phyloP scores from a whole-genome alignment of 2,329 filamentous ascomycete species.

The Fusarium beomiforme region DNA sequence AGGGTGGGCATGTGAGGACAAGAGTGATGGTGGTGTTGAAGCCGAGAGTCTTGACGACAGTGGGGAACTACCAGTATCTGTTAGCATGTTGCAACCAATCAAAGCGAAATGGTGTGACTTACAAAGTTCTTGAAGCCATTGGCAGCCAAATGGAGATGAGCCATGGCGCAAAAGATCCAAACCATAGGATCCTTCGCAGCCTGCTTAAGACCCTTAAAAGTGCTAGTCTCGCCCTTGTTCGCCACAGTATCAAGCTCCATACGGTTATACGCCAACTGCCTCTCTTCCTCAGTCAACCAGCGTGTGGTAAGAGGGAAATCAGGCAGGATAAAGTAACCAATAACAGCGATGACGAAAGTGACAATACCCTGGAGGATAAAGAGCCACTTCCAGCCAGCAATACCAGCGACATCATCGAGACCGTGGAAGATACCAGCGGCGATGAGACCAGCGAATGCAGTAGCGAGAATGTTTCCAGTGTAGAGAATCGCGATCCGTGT shows the following conservation, averaged over 20 bases:
- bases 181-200: conserved; percentile 57
- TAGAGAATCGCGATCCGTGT: conserved; percentile 57
- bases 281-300: conserved; percentile 56
- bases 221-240: conserved; percentile 52
- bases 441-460: conserved; percentile 56
- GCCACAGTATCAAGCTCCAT: conserved; percentile 59
- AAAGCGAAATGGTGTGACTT: fast-evolving
- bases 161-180: conserved; percentile 61
- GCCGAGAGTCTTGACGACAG: conserved; percentile 44
- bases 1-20: conserved; percentile 54
- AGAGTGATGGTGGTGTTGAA: conserved; percentile 45
- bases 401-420: conserved; percentile 39
- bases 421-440: conserved; percentile 54
- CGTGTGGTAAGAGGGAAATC: conserved; percentile 56
- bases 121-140: conserved; percentile 55
- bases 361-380: conserved; percentile 73
- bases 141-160: conserved; percentile 61
- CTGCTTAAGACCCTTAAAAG: conserved; percentile 55
- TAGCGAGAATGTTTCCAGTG: conserved; percentile 50
- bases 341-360: conserved; percentile 42
- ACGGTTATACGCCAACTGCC: conserved; percentile 53
- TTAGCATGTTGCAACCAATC: fast-evolving
- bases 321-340: conserved; percentile 45
- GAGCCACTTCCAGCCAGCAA: conserved; percentile 53
- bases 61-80: conserved; percentile 27